Evolutionary conservation across 208 protist species (phyloP), one percentile per base, ranked within the genome.

Genomic region (Trypanosoma vivax): DNA sequence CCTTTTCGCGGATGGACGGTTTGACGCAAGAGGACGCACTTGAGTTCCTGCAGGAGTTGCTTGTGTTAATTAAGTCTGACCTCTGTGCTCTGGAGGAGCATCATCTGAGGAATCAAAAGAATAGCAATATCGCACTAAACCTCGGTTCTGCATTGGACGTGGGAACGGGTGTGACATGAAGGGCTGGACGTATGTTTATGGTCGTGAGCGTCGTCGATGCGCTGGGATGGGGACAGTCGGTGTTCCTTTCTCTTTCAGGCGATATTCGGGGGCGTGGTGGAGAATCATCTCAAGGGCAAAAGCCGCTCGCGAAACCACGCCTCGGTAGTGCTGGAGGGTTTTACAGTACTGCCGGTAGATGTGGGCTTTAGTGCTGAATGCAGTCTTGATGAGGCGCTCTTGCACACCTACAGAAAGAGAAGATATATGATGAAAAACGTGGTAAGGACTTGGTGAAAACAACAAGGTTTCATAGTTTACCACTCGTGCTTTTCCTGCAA

Each of bases 21-120:
- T 60, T 48, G 1, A 37, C 66, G 35, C 87, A 94, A 56, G 65
- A 91, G 39, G 87, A 94, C 52, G 87, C 87, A 10, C 79, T 87
- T 46, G 87, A 94, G 60, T 91, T 88, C 56, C 50, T 94, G 21
- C 80, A 88, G 23, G 49, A 47, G 24, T 38, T 94, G 46, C 69
- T 94, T 6, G 79, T 90, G 42, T 39, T 54, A 6, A 58, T 94
- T 23, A 68, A 85, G 16, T 34, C 52, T 0, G 86, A 94, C 50
- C 48, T 94, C 5, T 47, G 23, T 19, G 33, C 38, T 0, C 57
- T 60, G 43, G 60, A 66, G 27, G 5, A 38, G 31, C 21, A 45
- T 18, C 59, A 50, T 23, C n/a, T 2, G 1, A 38, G 4, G 24
- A 29, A 1, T 38, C 9, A 21, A 13, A 2, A 21, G 4, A 25